phyloP scores from a whole-genome alignment of 148 eudicot genomes.

The Bassia scoparia region DNA sequence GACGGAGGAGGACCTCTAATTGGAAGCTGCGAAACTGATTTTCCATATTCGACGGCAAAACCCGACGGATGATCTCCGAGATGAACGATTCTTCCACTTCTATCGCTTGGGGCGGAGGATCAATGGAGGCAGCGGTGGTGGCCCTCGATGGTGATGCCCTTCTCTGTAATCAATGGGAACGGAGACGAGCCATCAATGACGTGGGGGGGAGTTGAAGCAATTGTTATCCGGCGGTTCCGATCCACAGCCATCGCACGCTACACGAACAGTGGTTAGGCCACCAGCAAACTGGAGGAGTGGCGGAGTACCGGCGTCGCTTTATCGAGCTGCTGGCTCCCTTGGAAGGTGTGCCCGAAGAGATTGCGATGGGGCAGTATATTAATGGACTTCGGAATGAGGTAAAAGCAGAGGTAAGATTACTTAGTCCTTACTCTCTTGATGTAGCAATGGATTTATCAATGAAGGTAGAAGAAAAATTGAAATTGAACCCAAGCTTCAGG shows the following conservation, averaged over 20 bases:
- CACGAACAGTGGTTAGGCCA: neutral
- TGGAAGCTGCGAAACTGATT: neutral
- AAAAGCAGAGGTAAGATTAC: neutral
- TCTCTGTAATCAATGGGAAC: neutral
- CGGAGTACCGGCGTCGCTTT: neutral
- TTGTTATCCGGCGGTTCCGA: neutral
- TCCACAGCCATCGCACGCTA: accelerated
- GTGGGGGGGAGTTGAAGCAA: neutral
- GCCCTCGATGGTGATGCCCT: neutral
- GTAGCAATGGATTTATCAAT: neutral
- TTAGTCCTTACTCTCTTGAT: neutral
- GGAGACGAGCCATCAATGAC: neutral
- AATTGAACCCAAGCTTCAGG: too few species aligned
- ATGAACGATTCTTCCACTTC: neutral
- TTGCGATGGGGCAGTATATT: neutral
- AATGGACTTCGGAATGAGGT: neutral
- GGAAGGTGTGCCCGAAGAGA: too few species aligned
- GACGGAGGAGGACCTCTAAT: too few species aligned
- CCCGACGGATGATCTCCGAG: neutral
- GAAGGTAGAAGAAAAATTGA: neutral
- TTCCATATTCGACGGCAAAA: neutral
- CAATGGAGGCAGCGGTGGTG: neutral
- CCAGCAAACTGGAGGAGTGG: neutral
- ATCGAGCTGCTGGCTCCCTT: neutral
- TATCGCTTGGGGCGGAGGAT: neutral